phyloP scores from a whole-genome alignment of 2,329 filamentous ascomycete genomes.

The Penicillium hesseltinei region DNA sequence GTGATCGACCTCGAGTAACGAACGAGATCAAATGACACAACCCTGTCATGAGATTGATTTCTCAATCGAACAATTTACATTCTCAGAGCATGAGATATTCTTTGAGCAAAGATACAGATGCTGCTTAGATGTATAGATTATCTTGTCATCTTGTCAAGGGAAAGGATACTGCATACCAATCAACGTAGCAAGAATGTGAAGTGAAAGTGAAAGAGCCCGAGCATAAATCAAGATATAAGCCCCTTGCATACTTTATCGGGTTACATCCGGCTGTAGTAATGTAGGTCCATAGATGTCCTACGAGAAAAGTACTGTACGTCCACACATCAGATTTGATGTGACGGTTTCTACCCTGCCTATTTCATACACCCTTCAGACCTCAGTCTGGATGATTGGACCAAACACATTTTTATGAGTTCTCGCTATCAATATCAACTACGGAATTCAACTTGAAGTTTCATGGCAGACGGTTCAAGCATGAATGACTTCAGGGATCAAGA shows the following conservation, averaged over 20 bases:
- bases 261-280: background rate
- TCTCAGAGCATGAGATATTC: background rate
- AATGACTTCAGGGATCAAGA: conserved; percentile 11
- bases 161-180: conserved; percentile 1
- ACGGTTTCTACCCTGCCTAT: background rate
- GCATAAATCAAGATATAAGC: background rate
- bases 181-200: background rate
- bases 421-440: background rate
- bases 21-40: background rate
- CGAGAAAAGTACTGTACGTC: background rate
- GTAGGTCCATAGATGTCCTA: background rate
- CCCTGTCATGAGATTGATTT: background rate
- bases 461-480: conserved; percentile 11
- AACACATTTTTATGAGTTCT: background rate
- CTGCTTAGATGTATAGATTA: background rate
- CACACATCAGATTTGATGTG: background rate
- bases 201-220: background rate
- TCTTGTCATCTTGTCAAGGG: background rate
- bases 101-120: background rate
- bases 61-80: too few relatives aligned
- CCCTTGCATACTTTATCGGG: conserved; percentile 4
- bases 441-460: conserved; percentile 4
- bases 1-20: background rate
- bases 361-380: background rate
- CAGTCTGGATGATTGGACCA: conserved; percentile 1